phyloP scores from a whole-genome alignment of 2,329 filamentous ascomycete genomes.

The Scytalidium sp. region DNA sequence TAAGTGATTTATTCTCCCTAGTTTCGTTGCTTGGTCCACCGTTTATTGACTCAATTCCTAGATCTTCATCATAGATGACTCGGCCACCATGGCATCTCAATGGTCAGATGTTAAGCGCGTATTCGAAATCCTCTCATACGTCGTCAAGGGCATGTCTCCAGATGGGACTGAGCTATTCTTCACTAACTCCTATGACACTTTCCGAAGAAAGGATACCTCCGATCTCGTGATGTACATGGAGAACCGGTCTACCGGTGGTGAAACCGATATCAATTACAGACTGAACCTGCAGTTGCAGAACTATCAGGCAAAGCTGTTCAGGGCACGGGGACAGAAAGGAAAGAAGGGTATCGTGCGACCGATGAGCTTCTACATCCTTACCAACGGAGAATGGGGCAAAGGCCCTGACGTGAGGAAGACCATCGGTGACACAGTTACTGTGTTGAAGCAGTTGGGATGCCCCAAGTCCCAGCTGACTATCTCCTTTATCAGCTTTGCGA shows the following conservation, averaged over 20 bases:
- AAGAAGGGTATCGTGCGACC: conserved; percentile 11
- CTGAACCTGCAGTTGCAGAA: conserved; percentile 15
- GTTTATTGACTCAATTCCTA: conserved; percentile 6
- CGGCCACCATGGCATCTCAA: conserved; percentile 19
- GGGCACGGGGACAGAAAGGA: conserved; percentile 9
- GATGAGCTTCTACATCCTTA: conserved; percentile 20
- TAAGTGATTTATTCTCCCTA: conserved; percentile 7
- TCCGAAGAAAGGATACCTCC: conserved; percentile 16
- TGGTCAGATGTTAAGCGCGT: conserved; percentile 21
- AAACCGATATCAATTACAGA: conserved; percentile 17
- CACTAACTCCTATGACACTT: conserved; percentile 20
- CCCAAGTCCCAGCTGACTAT: conserved; percentile 2
- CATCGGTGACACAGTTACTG: conserved; percentile 7
- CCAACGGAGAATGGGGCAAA: conserved; percentile 16
- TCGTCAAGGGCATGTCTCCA: conserved; percentile 23
- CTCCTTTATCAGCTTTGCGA: conserved; percentile 11
- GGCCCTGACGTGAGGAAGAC: conserved; percentile 4
- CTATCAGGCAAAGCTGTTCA: conserved; percentile 10
- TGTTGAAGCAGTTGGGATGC: conserved; percentile 2
- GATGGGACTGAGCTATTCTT: conserved; percentile 25
- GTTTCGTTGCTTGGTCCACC: not conserved
- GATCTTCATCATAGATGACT: conserved; percentile 29
- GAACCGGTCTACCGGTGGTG: conserved; percentile 8
- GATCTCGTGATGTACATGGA: conserved; percentile 15
- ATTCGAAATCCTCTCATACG: conserved; percentile 23